Conservation (phyloP, 768 basidiomycete species). For the Lactifluus subvellereus region DNA sequence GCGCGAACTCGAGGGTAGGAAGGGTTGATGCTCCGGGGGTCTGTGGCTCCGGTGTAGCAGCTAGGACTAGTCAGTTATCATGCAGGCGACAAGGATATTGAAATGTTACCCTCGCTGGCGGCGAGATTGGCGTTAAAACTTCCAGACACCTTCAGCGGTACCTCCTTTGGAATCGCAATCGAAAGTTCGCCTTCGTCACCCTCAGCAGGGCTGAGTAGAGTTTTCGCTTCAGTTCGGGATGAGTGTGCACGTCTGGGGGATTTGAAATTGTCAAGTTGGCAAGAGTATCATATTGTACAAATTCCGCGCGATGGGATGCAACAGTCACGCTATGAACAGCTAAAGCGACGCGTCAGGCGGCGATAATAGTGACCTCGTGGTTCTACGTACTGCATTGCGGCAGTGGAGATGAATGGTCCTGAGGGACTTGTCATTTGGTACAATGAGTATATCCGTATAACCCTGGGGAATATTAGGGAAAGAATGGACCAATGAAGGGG, state of each 20-base stretch:
- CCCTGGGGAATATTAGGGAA: constrained; percentile 46
- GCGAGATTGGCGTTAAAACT: constrained; percentile 39
- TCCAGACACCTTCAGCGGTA: constrained; percentile 56
- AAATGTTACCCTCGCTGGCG: constrained; percentile 49
- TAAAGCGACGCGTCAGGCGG: constrained; percentile 32
- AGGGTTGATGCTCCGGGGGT: constrained; percentile 44
- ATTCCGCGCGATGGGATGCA: constrained; percentile 66
- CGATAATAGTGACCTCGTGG: constrained; percentile 6
- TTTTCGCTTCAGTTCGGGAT: constrained; percentile 90
- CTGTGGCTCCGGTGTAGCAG: constrained; percentile 78
- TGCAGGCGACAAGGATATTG: constrained; percentile 7
- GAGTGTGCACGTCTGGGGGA: constrained; percentile 74
- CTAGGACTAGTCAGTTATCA: constrained; percentile 28
- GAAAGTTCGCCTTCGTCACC: constrained; percentile 93
- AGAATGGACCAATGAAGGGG: constrained; percentile 20
- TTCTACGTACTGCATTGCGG: constrained; percentile 70
- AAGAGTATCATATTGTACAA: constrained; percentile 72
- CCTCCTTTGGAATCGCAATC: constrained; percentile 75
- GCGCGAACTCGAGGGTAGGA: constrained; percentile 48
- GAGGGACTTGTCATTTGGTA: constrained; percentile 74
- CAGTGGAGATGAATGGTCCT: constrained; percentile 84
- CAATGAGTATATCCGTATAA: constrained; percentile 87
- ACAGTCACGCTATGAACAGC: constrained; percentile 72
- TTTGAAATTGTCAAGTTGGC: constrained; percentile 58
- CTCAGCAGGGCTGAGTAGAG: constrained; percentile 88